Evolutionary conservation across 2,329 filamentous ascomycete genomes (phyloP).

Genomic region (Phoma sp.): DNA sequence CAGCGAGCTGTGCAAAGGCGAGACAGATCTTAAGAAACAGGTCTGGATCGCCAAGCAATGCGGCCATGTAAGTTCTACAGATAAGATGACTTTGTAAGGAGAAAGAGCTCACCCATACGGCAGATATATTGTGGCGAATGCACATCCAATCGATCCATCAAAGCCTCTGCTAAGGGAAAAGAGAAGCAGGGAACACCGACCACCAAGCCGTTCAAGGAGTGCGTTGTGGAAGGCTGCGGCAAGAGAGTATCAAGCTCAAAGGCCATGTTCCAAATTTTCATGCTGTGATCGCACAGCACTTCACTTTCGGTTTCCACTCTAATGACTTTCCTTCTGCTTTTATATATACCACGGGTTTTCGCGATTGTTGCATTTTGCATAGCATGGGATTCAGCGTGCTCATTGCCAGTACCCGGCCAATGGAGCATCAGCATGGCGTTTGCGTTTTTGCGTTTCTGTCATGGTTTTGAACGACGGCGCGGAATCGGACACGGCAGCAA

Average conservation of each 20-base stretch:
- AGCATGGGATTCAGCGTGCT: slow-evolving; percentile 18
- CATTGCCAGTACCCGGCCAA: not conserved
- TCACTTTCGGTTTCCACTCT: not conserved
- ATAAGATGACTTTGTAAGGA: not conserved
- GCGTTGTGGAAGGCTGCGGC: slow-evolving; percentile 53
- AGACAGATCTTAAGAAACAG: slow-evolving; percentile 72
- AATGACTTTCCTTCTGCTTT: slow-evolving; percentile 6
- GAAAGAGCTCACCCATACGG: slow-evolving; percentile 6
- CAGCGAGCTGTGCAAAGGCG: slow-evolving; percentile 79
- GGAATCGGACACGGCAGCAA: not conserved
- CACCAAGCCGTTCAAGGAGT: slow-evolving; percentile 51
- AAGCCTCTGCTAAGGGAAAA: slow-evolving; percentile 49
- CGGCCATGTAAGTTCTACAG: slow-evolving; percentile 74
- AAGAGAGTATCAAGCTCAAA: slow-evolving; percentile 42
- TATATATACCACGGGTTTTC: slow-evolving; percentile 1
- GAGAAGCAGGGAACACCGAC: slow-evolving; percentile 36
- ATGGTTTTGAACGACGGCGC: not conserved
- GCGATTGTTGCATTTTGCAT: slow-evolving; percentile 28
- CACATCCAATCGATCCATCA: slow-evolving; percentile 48
- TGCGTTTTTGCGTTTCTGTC: not conserved
- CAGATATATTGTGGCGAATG: slow-evolving; percentile 63
- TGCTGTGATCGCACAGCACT: slow-evolving; percentile 29
- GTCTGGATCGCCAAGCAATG: slow-evolving; percentile 93
- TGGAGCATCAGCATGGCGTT: slow-evolving; percentile 6
- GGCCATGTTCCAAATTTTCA: slow-evolving; percentile 51